Evolutionary conservation across 129 eudicot species (phyloP).

Genomic region (Flaveria trinervia): DNA sequence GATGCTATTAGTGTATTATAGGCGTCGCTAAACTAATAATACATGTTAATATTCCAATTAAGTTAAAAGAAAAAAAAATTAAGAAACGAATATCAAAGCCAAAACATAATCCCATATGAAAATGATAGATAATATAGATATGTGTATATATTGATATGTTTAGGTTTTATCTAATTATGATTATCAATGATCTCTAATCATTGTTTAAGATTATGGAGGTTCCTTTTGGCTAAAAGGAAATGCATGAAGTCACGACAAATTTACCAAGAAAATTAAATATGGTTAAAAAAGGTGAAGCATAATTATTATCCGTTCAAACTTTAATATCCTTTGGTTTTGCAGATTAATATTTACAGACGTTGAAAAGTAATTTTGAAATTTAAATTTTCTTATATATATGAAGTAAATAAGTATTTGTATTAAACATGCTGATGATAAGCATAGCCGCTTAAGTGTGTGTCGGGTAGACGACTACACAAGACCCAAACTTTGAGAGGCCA

Average conservation of each 20-base stretch:
- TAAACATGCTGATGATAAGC: no score
- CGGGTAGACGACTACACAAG: no score
- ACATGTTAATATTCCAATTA: not conserved
- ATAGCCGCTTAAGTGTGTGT: no score
- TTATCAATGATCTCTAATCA: constrained; percentile 52
- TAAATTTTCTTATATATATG: no score
- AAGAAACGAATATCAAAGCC: not conserved
- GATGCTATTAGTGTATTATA: no score
- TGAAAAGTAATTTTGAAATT: not conserved
- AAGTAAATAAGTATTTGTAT: no score
- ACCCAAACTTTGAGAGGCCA: no score
- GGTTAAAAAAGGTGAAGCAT: constrained; percentile 26
- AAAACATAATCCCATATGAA: not conserved
- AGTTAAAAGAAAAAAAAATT: no score
- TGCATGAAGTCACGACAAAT: constrained; percentile 42
- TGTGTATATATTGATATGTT: not conserved
- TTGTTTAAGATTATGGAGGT: constrained; percentile 31
- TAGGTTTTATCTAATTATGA: constrained; percentile 43
- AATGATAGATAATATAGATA: not conserved
- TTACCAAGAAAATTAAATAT: constrained; percentile 32
- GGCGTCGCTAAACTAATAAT: not conserved
- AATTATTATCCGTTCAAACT: constrained; percentile 41
- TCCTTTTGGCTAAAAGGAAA: not conserved
- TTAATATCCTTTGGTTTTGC: constrained; percentile 9
- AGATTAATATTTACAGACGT: constrained; percentile 2